Evolutionary conservation across 148 eudicot genomes (phyloP), one percentile per base, ranked within the genome.

Genomic region (Rhododendron williamsianum): DNA sequence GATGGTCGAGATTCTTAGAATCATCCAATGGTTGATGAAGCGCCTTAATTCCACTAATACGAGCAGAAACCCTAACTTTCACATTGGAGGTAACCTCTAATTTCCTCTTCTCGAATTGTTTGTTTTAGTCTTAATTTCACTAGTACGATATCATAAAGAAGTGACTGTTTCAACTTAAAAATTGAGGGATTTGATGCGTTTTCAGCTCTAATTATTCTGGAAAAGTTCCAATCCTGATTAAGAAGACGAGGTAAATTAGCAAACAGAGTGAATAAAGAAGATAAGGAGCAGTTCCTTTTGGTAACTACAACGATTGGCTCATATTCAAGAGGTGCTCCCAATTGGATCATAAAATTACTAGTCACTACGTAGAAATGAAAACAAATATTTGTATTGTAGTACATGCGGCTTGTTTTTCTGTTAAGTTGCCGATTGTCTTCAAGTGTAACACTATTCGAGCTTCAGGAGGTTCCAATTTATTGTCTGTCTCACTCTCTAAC

Each of bases 21-120:
- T 84, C 54, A 9, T 84, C 81, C 30, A 11, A 38, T 52, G 15
- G 16, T 56, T 33, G 85, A 63, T 43, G 41, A 13, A 4, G 54
- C 35, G 54, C 25, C 33, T 11, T 3, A 78, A 27, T 78, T 43
- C 35, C 30, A 43, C 54, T 8, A 23, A 25, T 76, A 3, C 25
- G 51, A 49, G 60, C 9, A 54, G 27, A 76, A 56, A 58, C 81
- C 85, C 35, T 83, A 41, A 52, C 73, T 76, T 76, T 15, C 46
- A 76, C 81, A 11, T 15, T 84, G 81, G 51, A 84, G 86, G 86
- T 84, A 58, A 72, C 43, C 27, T 83, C 60, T 49, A 27, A 27
- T 79, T 18, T 79, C 43, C 43, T 41, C 43, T 41, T 41, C 43
- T 41, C 38, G 81, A 21, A 3, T 3, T 27, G 19, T 6, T 49